Evolutionary conservation across 2,329 filamentous ascomycete genomes (phyloP).

Genomic region (Aspergillus clavatus): DNA sequence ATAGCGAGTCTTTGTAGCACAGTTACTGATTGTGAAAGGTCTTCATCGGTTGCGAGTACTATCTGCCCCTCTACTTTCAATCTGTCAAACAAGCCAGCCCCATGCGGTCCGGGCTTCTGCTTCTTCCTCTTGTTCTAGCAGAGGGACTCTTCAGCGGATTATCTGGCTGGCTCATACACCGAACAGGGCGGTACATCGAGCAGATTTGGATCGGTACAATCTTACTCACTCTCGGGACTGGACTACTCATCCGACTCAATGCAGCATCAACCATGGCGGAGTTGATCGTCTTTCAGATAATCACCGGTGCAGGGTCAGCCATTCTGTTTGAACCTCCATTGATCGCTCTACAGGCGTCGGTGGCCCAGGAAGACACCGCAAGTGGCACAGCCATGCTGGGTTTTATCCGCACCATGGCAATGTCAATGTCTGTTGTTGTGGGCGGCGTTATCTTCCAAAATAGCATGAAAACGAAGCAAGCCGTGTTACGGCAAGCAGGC

Average conservation of each 20-base stretch:
- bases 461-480: slow-evolving; percentile 18
- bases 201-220: slow-evolving; percentile 41
- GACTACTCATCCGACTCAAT: slow-evolving; percentile 42
- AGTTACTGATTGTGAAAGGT: slow-evolving; percentile 44
- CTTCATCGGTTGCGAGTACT: slow-evolving; percentile 63
- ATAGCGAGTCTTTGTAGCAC: too few relatives aligned
- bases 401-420: slow-evolving; percentile 62
- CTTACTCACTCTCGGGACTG: slow-evolving; percentile 43
- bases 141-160: slow-evolving; percentile 42
- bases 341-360: slow-evolving; percentile 51
- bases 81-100: slow-evolving; percentile 58
- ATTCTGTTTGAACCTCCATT: slow-evolving; percentile 52
- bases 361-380: slow-evolving; percentile 46
- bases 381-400: slow-evolving; percentile 49
- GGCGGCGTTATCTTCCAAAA: slow-evolving; percentile 76
- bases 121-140: slow-evolving; percentile 55
- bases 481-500: slow-evolving; percentile 49
- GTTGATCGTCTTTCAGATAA: slow-evolving; percentile 45
- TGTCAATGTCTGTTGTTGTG: slow-evolving; percentile 62
- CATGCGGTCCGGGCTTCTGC: slow-evolving; percentile 51
- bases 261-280: slow-evolving; percentile 30
- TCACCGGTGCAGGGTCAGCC: slow-evolving; percentile 49
- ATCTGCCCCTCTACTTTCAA: slow-evolving; percentile 71
- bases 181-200: slow-evolving; percentile 45
- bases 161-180: slow-evolving; percentile 45